Evolutionary conservation across 345 rosid genomes (phyloP), one percentile per base, ranked within the genome.

Genomic region (Mallotus nudiflorus): DNA sequence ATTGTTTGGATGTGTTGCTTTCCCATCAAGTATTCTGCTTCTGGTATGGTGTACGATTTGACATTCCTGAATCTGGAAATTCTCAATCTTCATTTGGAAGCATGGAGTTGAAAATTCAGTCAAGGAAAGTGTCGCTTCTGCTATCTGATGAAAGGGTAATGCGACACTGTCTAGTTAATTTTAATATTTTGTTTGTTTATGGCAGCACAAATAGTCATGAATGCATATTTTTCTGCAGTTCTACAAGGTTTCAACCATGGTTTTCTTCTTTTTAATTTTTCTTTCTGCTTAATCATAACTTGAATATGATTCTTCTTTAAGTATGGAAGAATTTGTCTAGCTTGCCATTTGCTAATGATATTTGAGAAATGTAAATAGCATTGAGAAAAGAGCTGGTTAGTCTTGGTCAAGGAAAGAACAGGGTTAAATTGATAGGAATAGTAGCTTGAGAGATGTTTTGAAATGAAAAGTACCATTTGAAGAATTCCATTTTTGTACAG

Each of bases 91-190:
- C 74, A 39, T 73, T 81, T 62, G 83, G 67, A 75, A 66, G 72
- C 60, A 28, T 88, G 65, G 79, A 81, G 63, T 61, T 85, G 24
- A 83, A 80, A 65, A 44, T 88, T 65, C 85, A 83, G 78, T 71
- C 85, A 18, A 86, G 82, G 82, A 88, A 88, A 72, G 75, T 72
- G 35, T 91, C 96, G 68, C 77, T 91, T 69, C 85, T 89, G 66
- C 76, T 91, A 72, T 88, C 94, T 75, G 98, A 91, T 83, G 97
- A 91, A 82, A 87, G 88, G 94, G 98, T 93, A 88, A 4, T 19
- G 82, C 53, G 63, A 52, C 42, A 37, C 39, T 80, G 46, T 33
- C 61, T 57, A 28, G 18, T 42, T 24, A 37, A 37, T 14, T 27
- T 25, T 44, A 25, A 11, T 37, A 16, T 29, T 71, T 44, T 58